Evolutionary conservation across 768 basidiomycete species (phyloP).

Genomic region (Tylopilus balloui): DNA sequence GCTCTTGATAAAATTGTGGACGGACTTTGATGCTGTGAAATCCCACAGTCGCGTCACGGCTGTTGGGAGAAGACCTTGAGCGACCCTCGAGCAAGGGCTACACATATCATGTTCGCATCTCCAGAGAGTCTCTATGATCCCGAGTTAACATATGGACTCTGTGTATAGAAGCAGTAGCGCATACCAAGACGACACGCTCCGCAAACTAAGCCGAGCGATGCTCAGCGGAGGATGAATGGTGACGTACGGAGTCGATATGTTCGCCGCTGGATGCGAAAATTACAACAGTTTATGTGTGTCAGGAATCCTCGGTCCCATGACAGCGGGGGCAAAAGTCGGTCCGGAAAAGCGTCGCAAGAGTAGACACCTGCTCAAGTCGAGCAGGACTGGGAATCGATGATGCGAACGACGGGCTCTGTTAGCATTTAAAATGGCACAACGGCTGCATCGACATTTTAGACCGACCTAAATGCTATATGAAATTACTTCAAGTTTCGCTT

Average conservation of each 20-base stretch:
- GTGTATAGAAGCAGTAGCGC: not conserved
- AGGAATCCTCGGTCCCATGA: not conserved
- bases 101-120: not conserved
- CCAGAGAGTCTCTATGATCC: not conserved
- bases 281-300: not conserved
- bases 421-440: no score
- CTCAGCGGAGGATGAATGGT: not conserved
- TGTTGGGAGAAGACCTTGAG: not conserved
- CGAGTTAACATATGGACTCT: not conserved
- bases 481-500: no score
- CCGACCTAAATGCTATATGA: no score
- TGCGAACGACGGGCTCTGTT: not conserved
- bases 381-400: not conserved
- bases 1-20: not conserved
- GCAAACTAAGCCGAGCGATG: not conserved
- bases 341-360: constrained; percentile 19
- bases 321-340: not conserved
- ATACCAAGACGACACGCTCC: constrained; percentile 29
- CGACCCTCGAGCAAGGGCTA: not conserved
- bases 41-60: not conserved
- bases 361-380: not conserved
- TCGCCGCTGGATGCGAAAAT: not conserved
- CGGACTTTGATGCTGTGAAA: not conserved
- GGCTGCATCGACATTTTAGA: no score
- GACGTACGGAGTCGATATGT: not conserved